Base-by-base conservation (phyloP, 164 flowering plant genomes). In the Chimonanthus salicifolius region DNA sequence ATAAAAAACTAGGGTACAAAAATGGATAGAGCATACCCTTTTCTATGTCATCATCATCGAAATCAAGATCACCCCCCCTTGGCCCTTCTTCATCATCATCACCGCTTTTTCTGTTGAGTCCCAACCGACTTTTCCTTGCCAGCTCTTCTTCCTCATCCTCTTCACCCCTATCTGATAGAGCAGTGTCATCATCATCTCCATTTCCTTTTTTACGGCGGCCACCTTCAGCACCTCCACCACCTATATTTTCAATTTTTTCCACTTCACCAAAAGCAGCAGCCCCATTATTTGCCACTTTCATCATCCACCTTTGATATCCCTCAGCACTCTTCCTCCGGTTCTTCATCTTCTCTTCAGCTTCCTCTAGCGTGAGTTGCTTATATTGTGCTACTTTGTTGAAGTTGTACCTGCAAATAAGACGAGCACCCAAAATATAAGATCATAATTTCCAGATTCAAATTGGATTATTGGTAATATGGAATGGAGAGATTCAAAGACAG, bases 281-380 rank as follows among this genome's bases (percentile, higher is more conserved):
- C 64, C 98, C 99, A 82, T 82, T 89, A 77, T 82, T 92, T 77
- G 98, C 94, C 6, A 89, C 90, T 81, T 93, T 95, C 99, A 95
- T 95, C 94, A 95, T 93, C 99, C 99, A 95, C 72, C 98, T 89
- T 79, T 89, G 71, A 82, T 90, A 93, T n/a, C 99, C 99, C 83
- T 90, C 95, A 1, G 97, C 94, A 67, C 91, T 89, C 79, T 84
- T 95, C 78, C 89, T 88, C 82, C 97, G 85, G 63, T 90, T 93
- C 78, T 84, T 95, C 91, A 95, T 93, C 83, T 92, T 93, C 82
- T 93, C 99, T 83, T 95, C 99, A 65, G 99, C 99, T 86, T 95
- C 99, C 79, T 93, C 99, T 83, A 95, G 77, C 4, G 99, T 95
- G 71, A 95, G 97, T 87, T 95, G 98, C 85, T 90, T 94, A 76